A percentile compares a stretch with the other conserved stretches of the same genome.
Conservation (phyloP, 148 eudicot species). For the Persicaria tinctoria region DNA sequence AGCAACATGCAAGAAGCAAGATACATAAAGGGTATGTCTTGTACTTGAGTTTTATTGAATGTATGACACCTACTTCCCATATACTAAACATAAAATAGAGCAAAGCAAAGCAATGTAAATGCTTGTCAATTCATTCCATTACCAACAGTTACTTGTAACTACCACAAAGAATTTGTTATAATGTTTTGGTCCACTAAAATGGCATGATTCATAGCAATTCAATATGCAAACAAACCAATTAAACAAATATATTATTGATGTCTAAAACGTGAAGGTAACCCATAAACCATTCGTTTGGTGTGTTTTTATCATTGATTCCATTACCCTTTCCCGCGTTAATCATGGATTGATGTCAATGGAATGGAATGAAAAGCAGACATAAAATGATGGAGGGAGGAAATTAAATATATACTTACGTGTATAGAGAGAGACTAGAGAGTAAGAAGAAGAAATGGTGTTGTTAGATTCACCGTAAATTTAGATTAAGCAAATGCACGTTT, state of each 20-base stretch:
- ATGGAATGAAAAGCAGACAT: slow-evolving; percentile 6
- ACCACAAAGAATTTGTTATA: slow-evolving; percentile 1
- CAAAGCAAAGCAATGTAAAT: not conserved
- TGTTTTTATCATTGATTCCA: not conserved
- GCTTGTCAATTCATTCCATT: slow-evolving; percentile 6
- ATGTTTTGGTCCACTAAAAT: not conserved
- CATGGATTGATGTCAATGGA: not conserved
- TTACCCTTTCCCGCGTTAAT: slow-evolving; percentile 10
- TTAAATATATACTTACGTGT: not conserved
- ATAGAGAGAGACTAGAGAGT: too few species aligned
- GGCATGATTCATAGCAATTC: not conserved
- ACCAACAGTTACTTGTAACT: slow-evolving; percentile 6
- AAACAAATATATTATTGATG: slow-evolving; percentile 1
- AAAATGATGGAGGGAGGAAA: not conserved
- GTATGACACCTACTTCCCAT: not conserved
- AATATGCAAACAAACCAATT: too few species aligned
- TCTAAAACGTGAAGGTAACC: slow-evolving; percentile 2
- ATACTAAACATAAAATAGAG: not conserved
- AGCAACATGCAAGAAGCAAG: not conserved
- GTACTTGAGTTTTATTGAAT: not conserved
- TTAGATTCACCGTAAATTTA: too few species aligned
- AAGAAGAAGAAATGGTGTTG: not conserved
- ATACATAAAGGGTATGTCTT: not conserved
- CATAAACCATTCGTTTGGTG: slow-evolving; percentile 8
- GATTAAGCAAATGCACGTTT: too few species aligned